These are phyloP conservation scores for Ophiostoma ips DNA, from an alignment of 2,329 filamentous ascomycete genomes.

Conservation along the genomic window DNA sequence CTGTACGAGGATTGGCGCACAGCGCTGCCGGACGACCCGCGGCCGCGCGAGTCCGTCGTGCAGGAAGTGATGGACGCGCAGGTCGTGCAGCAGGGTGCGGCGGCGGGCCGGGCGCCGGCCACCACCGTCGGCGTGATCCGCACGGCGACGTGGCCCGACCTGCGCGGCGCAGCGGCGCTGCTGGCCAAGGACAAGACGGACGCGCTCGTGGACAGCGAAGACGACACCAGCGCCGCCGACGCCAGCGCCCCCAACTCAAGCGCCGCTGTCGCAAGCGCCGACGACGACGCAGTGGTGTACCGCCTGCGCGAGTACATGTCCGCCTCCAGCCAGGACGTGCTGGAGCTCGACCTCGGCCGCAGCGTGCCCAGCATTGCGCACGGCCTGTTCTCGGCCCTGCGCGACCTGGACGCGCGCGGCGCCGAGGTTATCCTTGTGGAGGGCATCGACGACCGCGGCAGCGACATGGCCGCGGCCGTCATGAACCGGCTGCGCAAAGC, in stretches of 20 bases:
- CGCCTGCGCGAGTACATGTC: slow-evolving; percentile 27
- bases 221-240: no score
- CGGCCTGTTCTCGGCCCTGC: slow-evolving; percentile 73
- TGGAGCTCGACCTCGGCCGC: slow-evolving; percentile 61
- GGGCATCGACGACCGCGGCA: slow-evolving; percentile 64
- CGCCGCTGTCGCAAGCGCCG: no score
- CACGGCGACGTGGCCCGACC: slow-evolving; percentile 37
- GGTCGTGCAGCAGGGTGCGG: not conserved
- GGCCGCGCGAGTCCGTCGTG: slow-evolving; percentile 15
- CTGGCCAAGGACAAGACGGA: not conserved
- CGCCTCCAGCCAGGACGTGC: slow-evolving; percentile 23
- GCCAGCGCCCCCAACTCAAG: no score
- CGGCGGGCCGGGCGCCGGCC: no score
- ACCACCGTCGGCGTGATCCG: slow-evolving; percentile 36
- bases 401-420: slow-evolving; percentile 66
- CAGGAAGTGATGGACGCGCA: slow-evolving; percentile 10
- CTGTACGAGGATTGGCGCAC: slow-evolving; percentile 52
- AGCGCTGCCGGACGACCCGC: slow-evolving; percentile 13
- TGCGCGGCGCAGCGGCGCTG: slow-evolving; percentile 24
- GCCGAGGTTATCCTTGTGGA: slow-evolving; percentile 84
- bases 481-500: slow-evolving; percentile 77
- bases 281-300: slow-evolving; percentile 11
- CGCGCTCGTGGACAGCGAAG: slow-evolving; percentile 14
- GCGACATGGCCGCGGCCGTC: slow-evolving; percentile 75
- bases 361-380: slow-evolving; percentile 65